These are phyloP conservation scores for Tolypocladium ophioglossoides DNA, from an alignment of 2,329 filamentous ascomycete genomes.

Conservation along the genomic window DNA sequence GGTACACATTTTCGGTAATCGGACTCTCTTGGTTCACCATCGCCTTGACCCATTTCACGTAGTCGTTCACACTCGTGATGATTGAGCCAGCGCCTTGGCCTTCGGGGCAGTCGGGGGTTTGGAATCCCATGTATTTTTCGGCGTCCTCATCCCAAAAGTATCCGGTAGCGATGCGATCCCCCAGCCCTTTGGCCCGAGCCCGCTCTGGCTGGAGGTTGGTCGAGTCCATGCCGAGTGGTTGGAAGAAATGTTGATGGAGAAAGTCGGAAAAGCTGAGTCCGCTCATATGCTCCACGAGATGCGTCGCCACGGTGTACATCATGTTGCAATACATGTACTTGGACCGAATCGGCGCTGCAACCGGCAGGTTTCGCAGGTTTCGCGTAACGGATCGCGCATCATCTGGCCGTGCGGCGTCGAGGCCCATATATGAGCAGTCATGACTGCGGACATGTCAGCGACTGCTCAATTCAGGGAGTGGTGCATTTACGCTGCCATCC, in stretches of 20 bases:
- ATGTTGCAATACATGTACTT: conserved; percentile 16
- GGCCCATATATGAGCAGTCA: conserved; percentile 13
- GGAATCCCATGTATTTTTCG: not conserved
- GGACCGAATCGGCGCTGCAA: conserved; percentile 11
- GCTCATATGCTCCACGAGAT: conserved; percentile 12
- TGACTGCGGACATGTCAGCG: conserved; percentile 7
- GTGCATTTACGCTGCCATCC: conserved; percentile 11
- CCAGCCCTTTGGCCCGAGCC: conserved; percentile 9
- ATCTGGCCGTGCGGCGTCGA: conserved; percentile 8
- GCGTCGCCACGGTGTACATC: conserved; percentile 15
- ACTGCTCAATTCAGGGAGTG: not conserved
- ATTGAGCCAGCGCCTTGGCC: conserved; percentile 19
- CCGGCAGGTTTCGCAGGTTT: conserved; percentile 15
- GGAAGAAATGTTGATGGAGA: conserved; percentile 6
- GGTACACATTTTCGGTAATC: conserved; percentile 12
- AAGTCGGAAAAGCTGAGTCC: conserved; percentile 10
- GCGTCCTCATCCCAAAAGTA: conserved; percentile 9
- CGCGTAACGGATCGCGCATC: conserved; percentile 12
- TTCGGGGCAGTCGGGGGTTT: conserved; percentile 10
- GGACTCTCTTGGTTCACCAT: conserved; percentile 13
- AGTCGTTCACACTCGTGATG: conserved; percentile 16
- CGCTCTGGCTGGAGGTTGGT: conserved; percentile 12
- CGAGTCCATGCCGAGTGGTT: conserved; percentile 3
- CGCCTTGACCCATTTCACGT: conserved; percentile 16
- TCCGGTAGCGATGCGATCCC: conserved; percentile 9